Percentiles rank a stretch among this genome's conserved stretches.
Conservation (phyloP, 139 green algal genomes). For the Chlamydomonas urium region DNA sequence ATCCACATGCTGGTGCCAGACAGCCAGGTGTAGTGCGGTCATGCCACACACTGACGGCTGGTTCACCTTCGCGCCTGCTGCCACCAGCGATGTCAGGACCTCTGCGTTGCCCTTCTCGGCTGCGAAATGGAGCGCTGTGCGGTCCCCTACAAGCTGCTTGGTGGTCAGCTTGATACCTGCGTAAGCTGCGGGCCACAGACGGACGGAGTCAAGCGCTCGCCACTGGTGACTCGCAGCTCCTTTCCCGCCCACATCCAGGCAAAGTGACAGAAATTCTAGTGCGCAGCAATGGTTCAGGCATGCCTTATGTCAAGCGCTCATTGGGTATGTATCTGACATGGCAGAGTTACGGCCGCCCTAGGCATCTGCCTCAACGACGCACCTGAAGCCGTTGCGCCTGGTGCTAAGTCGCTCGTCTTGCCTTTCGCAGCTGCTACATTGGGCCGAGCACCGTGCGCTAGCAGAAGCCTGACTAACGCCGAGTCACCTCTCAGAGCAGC, state of each 20-base stretch:
- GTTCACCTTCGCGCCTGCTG: conserved; percentile 24
- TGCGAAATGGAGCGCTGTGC: conserved; percentile 34
- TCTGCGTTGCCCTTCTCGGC: conserved; percentile 27
- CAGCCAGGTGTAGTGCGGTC: conserved; percentile 29
- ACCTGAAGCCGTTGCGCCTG: neutral
- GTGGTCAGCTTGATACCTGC: conserved; percentile 6
- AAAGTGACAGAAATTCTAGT: too few relatives aligned
- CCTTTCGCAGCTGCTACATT: conserved; percentile 3
- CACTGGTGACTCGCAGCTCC: too few relatives aligned
- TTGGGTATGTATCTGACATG: too few relatives aligned
- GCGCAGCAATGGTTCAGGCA: too few relatives aligned
- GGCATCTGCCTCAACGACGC: too few relatives aligned
- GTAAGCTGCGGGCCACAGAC: too few relatives aligned
- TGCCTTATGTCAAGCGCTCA: too few relatives aligned
- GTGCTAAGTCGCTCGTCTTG: neutral
- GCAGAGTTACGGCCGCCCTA: too few relatives aligned
- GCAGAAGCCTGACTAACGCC: neutral
- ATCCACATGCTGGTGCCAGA: conserved; percentile 31
- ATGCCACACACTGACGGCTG: conserved; percentile 24
- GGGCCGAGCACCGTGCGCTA: neutral
- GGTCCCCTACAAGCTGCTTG: conserved; percentile 19
- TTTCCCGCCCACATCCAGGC: too few relatives aligned
- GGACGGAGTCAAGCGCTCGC: too few relatives aligned
- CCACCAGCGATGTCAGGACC: conserved; percentile 22
- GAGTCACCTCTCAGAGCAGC: neutral